Conservation (phyloP, 768 basidiomycete genomes). For the Leccinellum rugosiceps region DNA sequence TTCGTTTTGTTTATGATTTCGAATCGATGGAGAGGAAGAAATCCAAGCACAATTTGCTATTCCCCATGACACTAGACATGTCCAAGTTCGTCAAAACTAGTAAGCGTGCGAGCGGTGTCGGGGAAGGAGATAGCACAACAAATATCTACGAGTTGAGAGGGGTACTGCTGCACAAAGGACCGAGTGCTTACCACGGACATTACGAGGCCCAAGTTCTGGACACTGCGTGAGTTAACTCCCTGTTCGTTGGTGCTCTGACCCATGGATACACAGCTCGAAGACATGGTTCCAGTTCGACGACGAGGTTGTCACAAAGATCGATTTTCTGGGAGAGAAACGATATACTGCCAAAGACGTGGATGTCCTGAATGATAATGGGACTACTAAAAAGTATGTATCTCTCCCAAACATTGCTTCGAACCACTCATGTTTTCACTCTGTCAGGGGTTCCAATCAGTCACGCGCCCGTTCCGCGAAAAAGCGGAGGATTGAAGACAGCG, state of each 20-base stretch:
- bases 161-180: conserved; percentile 83
- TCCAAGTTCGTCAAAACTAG: conserved; percentile 45
- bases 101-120: conserved; percentile 25
- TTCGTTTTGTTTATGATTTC: conserved; percentile 90
- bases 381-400: conserved; percentile 28
- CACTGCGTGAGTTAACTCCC: conserved; percentile 44
- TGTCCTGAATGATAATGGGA: conserved; percentile 22
- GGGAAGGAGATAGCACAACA: conserved; percentile 16
- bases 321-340: conserved; percentile 48
- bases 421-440: conserved; percentile 2
- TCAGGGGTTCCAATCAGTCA: conserved; percentile 28
- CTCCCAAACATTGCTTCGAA: not conserved
- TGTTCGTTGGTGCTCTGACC: conserved; percentile 1
- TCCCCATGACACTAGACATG: conserved; percentile 77
- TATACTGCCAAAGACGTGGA: conserved; percentile 31
- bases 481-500: conserved; percentile 55
- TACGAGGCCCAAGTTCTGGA: conserved; percentile 87
- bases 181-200: conserved; percentile 90
- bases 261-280: conserved; percentile 41
- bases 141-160: conserved; percentile 80
- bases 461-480: conserved; percentile 44
- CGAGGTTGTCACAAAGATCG: conserved; percentile 69
- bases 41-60: conserved; percentile 76
- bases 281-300: conserved; percentile 95
- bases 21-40: conserved; percentile 81